A percentile compares a stretch with the other conserved stretches of the same genome.
phyloP scores from a whole-genome alignment of 257 asterid species.

The Solanum bulbocastanum region DNA sequence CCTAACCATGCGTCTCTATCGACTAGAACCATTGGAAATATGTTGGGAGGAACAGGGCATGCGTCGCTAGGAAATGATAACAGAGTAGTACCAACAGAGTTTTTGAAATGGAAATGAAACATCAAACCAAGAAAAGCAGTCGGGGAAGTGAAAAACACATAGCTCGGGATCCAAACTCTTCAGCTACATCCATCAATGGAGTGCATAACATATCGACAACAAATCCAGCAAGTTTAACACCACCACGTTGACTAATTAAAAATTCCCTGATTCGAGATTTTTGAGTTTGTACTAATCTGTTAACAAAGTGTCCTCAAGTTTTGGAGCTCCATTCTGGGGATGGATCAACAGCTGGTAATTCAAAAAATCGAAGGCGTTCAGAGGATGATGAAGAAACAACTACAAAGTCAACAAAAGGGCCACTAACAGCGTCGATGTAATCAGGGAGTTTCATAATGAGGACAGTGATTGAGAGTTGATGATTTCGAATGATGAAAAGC shows the following conservation, averaged over 20 bases:
- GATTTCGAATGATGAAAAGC: neutral
- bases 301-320: conserved; percentile 48
- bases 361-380: conserved; percentile 25
- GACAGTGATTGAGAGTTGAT: neutral
- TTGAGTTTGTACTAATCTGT: conserved; percentile 35
- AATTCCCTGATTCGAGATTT: conserved; percentile 22
- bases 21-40: conserved; percentile 32
- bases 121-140: conserved; percentile 48
- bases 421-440: neutral
- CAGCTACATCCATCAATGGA: conserved; percentile 43
- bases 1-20: conserved; percentile 29
- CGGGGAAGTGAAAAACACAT: conserved; percentile 51
- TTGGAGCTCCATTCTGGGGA: conserved; percentile 49
- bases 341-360: conserved; percentile 37
- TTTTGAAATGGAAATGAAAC: conserved; percentile 35
- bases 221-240: conserved; percentile 13
- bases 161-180: conserved; percentile 32
- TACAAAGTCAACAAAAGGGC: conserved; percentile 35
- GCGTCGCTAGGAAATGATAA: conserved; percentile 29
- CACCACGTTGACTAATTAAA: neutral
- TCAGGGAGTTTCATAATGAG: neutral
- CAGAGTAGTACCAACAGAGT: neutral
- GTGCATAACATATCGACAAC: conserved; percentile 63
- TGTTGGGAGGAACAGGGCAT: conserved; percentile 27
- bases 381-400: conserved; percentile 6